Evolutionary conservation across 495 filamentous ascomycete species (phyloP), one percentile per base, ranked within the genome.

Genomic region (Aspergillus leporis): DNA sequence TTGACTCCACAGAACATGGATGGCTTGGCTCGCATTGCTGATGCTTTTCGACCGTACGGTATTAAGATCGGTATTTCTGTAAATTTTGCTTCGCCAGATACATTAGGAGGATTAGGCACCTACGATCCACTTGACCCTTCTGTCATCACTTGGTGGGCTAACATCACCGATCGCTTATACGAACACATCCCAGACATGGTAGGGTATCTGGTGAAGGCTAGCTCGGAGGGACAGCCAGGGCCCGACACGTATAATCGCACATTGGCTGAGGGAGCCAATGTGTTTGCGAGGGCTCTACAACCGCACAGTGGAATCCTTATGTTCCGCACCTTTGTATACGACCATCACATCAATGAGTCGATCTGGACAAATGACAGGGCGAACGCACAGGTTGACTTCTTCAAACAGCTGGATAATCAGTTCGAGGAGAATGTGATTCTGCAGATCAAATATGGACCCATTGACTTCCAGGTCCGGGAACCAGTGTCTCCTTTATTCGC

Each of bases 391-490:
- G 84, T 87, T 4, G 69, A 91, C 1, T 90, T 80, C 66, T 91
- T 91, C 72, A 76, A 85, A 40, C 69, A 73, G 0, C 75, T 90
- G 10, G 88, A 91, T 67, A 82, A 76, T 14, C 62, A 85, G 61
- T 90, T 91, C 48, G 83, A 85, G 23, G 82, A 87, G 54, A 91
- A 90, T 61, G 86, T 90, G 0, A 78, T 89, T 0, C 74, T 90
- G 6, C 88, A 91, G 61, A 86, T 90, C 67, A 91, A 91, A 71
- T 87, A 83, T 58, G 88, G 88, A 0, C 86, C 87, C 0, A 90
- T 90, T 62, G 88, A 91, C 67, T 91, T 91, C 73, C 88, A 91
- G 65, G 85, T 89, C 23, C 84, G 87, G 38, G 88, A 91, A 70
- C 84, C 88, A 1, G 62, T 76, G 0, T 89, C 85, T n/a, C 87